A percentile compares a stretch with the other conserved stretches of the same genome.
Evolutionary conservation across 306 rosid species (phyloP).

Genomic region (Malus asiatica): DNA sequence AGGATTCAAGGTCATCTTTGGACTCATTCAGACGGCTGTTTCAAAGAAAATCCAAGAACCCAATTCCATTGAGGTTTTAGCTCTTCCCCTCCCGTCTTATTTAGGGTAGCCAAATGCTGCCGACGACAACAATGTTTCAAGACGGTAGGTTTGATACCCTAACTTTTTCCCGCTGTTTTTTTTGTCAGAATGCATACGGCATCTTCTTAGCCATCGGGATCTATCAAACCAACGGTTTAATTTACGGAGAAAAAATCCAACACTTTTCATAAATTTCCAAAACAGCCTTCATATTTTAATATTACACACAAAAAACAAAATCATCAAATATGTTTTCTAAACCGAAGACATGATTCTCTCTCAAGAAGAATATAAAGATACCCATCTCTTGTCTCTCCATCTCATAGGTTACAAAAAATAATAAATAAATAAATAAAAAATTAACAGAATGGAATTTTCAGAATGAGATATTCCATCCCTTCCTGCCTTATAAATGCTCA

Average conservation of each 20-base stretch:
- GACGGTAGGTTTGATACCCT: conserved; percentile 71
- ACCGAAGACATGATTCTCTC: conserved; percentile 37
- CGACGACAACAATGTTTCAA: conserved; percentile 26
- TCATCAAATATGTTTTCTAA: conserved; percentile 36
- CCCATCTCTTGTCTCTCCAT: conserved; percentile 41
- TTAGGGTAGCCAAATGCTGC: background rate
- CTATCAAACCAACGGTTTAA: conserved; percentile 34
- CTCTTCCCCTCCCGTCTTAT: background rate
- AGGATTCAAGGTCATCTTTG: conserved; percentile 24
- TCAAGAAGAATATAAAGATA: conserved; percentile 49
- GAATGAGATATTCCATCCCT: conserved; percentile 14
- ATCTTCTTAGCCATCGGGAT: conserved; percentile 51
- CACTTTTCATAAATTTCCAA: conserved; percentile 28
- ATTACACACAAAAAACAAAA: conserved; percentile 7
- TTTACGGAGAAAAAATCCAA: background rate
- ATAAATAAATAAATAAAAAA: background rate
- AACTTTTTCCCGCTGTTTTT: conserved; percentile 41
- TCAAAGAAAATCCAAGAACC: background rate
- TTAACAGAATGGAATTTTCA: conserved; percentile 36
- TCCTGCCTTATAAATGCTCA: conserved; percentile 22
- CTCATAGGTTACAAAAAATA: background rate
- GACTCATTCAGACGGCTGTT: conserved; percentile 42
- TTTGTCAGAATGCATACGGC: conserved; percentile 57
- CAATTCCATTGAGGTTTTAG: background rate
- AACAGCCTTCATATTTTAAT: conserved; percentile 17